These are phyloP conservation scores for Aspergillus cejpii DNA, from an alignment of 2,329 filamentous ascomycete species.

Conservation along the genomic window DNA sequence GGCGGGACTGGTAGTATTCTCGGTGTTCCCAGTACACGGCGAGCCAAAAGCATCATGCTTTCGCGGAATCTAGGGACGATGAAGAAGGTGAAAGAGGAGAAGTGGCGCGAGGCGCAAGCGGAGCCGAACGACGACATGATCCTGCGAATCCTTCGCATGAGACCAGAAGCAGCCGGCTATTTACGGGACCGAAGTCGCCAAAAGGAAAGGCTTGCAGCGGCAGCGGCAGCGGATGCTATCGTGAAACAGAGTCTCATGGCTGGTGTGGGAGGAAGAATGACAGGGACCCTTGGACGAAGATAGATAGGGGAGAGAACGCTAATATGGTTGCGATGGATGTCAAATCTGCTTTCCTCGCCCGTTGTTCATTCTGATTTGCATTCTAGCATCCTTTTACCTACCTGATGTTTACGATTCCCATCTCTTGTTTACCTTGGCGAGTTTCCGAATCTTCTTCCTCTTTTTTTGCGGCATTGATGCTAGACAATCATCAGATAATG, in stretches of 20 bases:
- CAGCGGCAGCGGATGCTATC: slow-evolving; percentile 87
- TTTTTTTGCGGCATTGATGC: not conserved
- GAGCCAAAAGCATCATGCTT: slow-evolving; percentile 74
- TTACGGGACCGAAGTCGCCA: slow-evolving; percentile 85
- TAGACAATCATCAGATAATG: not conserved
- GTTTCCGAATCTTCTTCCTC: not conserved
- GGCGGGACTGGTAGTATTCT: slow-evolving; percentile 43
- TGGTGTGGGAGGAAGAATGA: slow-evolving; percentile 49
- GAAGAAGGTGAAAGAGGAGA: slow-evolving; percentile 92
- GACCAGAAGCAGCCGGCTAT: slow-evolving; percentile 80
- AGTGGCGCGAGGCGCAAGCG: slow-evolving; percentile 88
- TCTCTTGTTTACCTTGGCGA: not conserved
- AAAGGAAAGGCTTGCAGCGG: slow-evolving; percentile 84
- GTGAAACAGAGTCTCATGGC: slow-evolving; percentile 80
- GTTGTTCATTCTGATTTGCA: slow-evolving; percentile 2
- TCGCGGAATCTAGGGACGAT: slow-evolving; percentile 92
- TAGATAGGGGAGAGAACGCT: slow-evolving; percentile 9
- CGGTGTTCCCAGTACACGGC: slow-evolving; percentile 43
- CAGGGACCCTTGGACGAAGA: slow-evolving; percentile 36
- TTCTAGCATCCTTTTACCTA: slow-evolving; percentile 8
- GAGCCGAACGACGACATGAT: slow-evolving; percentile 99
- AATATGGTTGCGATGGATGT: slow-evolving; percentile 6
- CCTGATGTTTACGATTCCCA: slow-evolving; percentile 14
- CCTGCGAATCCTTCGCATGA: slow-evolving; percentile 85
- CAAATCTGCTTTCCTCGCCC: slow-evolving; percentile 2